A percentile compares a stretch with the other conserved stretches of the same genome.
Evolutionary conservation across 495 filamentous ascomycete species (phyloP).

Genomic region (Aspergillus ellipticus): DNA sequence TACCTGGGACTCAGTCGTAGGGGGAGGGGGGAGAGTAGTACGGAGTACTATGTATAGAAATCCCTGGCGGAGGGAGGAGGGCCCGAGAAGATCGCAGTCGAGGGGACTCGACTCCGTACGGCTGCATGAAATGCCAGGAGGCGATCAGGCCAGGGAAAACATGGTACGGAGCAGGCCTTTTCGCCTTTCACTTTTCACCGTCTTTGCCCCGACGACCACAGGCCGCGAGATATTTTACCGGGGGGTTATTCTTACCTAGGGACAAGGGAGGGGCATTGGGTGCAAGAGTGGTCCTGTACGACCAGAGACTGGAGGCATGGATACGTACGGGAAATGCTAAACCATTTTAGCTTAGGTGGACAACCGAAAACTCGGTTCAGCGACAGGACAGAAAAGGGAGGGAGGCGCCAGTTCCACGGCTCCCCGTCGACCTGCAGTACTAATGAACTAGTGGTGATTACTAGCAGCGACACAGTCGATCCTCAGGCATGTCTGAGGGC

Average conservation of each 20-base stretch:
- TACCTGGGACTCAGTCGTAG: too few relatives aligned
- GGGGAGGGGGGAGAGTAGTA: too few relatives aligned
- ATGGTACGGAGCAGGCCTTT: not conserved
- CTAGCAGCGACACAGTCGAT: slow-evolving; percentile 18
- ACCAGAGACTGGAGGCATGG: slow-evolving; percentile 8
- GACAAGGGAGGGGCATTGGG: slow-evolving; percentile 10
- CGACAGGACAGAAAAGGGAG: slow-evolving; percentile 10
- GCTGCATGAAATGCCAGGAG: not conserved
- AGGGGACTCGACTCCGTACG: not conserved
- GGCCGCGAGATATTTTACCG: not conserved
- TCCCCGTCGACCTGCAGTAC: slow-evolving; percentile 8
- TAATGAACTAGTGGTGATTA: slow-evolving; percentile 18
- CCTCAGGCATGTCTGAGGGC: slow-evolving; percentile 5
- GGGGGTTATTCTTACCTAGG: not conserved
- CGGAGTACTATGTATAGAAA: not conserved
- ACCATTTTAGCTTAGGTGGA: slow-evolving; percentile 4
- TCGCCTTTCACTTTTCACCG: not conserved
- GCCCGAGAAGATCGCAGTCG: not conserved
- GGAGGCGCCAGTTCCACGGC: slow-evolving; percentile 11
- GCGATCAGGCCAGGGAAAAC: not conserved
- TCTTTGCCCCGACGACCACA: not conserved
- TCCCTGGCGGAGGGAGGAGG: not conserved
- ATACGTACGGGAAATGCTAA: slow-evolving; percentile 12
- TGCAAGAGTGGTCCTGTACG: slow-evolving; percentile 9
- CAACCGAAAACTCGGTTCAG: slow-evolving; percentile 16